A percentile compares a stretch with the other conserved stretches of the same genome.
Conservation (phyloP, 177 flowering plant species). For the Vitis hybrid region DNA sequence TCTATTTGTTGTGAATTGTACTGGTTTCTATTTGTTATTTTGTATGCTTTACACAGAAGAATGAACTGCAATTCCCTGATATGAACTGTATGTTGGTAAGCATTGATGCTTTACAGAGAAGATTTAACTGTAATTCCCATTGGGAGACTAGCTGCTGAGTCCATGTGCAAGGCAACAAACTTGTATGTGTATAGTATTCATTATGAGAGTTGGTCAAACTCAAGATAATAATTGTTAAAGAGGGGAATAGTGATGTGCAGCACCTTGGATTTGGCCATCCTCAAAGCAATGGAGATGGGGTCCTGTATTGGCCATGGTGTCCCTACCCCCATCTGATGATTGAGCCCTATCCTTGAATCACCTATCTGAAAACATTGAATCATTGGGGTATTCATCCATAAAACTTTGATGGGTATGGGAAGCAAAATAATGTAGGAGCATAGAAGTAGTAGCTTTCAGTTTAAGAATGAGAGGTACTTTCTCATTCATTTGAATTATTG, state of each 20-base stretch:
- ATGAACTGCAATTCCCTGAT: neutral
- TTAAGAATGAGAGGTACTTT: too few relatives aligned
- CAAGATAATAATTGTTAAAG: conserved; percentile 8
- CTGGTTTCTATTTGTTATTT: too few relatives aligned
- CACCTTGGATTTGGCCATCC: conserved; percentile 6
- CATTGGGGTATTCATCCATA: conserved; percentile 11
- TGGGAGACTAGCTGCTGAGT: neutral
- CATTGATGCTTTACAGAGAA: conserved; percentile 9
- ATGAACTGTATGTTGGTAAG: neutral
- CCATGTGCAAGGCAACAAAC: conserved; percentile 21
- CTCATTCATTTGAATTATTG: too few relatives aligned
- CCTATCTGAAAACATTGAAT: conserved; percentile 15
- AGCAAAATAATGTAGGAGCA: neutral
- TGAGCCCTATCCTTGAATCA: conserved; percentile 12
- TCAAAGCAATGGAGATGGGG: conserved; percentile 9
- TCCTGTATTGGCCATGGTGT: neutral
- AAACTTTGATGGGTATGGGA: neutral
- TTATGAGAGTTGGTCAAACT: conserved; percentile 10
- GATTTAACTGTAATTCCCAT: conserved; percentile 9
- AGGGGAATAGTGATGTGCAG: conserved; percentile 6
- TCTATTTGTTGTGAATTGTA: too few relatives aligned
- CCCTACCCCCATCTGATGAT: conserved; percentile 20
- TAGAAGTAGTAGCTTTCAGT: neutral
- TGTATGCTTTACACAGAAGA: neutral
- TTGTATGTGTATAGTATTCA: neutral